A percentile compares a stretch with the other conserved stretches of the same genome.
These are phyloP conservation scores for Blattamonas nauphoetae DNA, from an alignment of 78 protist species.

Conservation along the genomic window DNA sequence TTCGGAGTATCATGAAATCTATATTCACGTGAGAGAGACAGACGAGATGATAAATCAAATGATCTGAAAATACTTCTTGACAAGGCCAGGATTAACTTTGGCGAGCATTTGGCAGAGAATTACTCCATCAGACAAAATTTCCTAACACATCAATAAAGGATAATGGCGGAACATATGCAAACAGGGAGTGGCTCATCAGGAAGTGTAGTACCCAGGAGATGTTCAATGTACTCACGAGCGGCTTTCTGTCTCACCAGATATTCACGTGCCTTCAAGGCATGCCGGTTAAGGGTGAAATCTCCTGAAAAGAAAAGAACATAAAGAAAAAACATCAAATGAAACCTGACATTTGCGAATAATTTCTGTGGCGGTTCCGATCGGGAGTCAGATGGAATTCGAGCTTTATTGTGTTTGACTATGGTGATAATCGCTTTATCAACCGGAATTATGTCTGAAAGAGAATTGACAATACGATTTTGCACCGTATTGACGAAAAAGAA, in stretches of 20 bases:
- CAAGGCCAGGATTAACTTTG: background rate
- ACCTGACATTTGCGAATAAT: no score
- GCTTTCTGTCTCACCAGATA: background rate
- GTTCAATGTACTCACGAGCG: background rate
- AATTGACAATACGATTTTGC: no score
- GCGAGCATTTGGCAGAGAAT: background rate
- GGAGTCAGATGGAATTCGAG: no score
- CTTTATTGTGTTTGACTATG: no score
- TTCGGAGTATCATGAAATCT: background rate
- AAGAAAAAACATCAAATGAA: no score
- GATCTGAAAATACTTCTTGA: background rate
- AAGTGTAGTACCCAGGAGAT: background rate
- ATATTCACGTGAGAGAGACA: background rate
- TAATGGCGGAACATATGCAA: background rate
- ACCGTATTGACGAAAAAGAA: no score
- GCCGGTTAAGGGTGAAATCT: background rate
- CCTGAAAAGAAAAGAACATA: background rate
- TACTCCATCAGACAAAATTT: background rate
- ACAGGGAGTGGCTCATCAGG: background rate
- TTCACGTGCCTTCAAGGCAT: background rate
- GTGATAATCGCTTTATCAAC: no score
- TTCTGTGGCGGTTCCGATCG: no score
- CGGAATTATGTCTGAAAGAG: no score
- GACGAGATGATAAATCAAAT: background rate
- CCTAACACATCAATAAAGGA: background rate